A percentile compares a stretch with the other conserved stretches of the same genome.
phyloP scores from a whole-genome alignment of 2,329 filamentous ascomycete species.

The Myriosclerotinia curreyana region DNA sequence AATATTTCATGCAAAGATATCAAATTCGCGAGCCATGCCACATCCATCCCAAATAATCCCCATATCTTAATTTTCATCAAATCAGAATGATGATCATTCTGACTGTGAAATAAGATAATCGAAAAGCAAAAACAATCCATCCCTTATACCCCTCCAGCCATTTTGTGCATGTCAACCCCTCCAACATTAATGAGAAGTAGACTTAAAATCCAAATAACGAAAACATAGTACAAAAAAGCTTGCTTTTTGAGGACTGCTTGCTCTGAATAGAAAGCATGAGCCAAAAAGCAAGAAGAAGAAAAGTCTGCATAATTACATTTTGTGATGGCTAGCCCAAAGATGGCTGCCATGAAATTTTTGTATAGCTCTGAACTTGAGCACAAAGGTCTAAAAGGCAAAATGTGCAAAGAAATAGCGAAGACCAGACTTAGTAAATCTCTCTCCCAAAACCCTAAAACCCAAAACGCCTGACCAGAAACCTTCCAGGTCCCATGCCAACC shows the following conservation, averaged over 20 bases:
- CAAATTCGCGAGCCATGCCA: slow-evolving; percentile 18
- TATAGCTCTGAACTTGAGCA: slow-evolving; percentile 27
- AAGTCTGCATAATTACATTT: slow-evolving; percentile 41
- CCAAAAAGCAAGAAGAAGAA: slow-evolving; percentile 32
- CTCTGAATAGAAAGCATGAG: slow-evolving; percentile 22
- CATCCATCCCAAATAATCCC: slow-evolving; percentile 10
- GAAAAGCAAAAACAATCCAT: slow-evolving; percentile 26
- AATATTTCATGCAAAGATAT: slow-evolving; percentile 17
- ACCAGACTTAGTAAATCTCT: slow-evolving; percentile 36
- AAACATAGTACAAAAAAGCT: slow-evolving; percentile 41
- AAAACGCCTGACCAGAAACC: slow-evolving; percentile 42
- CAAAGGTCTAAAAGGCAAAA: slow-evolving; percentile 35
- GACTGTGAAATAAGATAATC: slow-evolving; percentile 15
- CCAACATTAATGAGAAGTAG: slow-evolving; percentile 30
- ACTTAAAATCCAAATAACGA: slow-evolving; percentile 31
- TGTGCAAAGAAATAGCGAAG: slow-evolving; percentile 37
- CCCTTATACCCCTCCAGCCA: slow-evolving; percentile 29
- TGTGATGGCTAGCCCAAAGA: slow-evolving; percentile 35
- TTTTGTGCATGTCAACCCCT: slow-evolving; percentile 37
- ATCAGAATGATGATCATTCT: slow-evolving; percentile 3
- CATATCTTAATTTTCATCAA: slow-evolving; percentile 3
- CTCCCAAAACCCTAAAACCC: slow-evolving; percentile 30
- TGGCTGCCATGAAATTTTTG: slow-evolving; percentile 35
- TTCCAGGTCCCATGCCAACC: slow-evolving; percentile 39
- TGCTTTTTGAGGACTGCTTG: slow-evolving; percentile 28